These are phyloP conservation scores for Inonotus obliquus DNA, from an alignment of 1,284 basidiomycete species.

Conservation along the genomic window DNA sequence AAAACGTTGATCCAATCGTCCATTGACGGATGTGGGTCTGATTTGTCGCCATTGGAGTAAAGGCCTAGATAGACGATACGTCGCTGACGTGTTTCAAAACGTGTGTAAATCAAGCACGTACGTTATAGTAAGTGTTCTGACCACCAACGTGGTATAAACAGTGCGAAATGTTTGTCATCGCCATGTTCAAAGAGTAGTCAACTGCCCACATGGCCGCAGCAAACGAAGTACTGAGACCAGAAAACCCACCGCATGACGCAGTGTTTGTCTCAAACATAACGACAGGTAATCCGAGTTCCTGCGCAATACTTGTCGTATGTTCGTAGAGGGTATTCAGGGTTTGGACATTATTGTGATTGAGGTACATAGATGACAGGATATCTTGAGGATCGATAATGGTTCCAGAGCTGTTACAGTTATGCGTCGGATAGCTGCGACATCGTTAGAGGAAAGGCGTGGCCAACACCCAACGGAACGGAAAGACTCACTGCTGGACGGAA, in stretches of 20 bases:
- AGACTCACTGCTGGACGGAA: conserved; percentile 23
- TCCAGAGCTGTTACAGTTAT: conserved; percentile 18
- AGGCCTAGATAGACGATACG: conserved; percentile 19
- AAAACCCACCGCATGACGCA: conserved; percentile 42
- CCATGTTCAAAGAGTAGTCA: conserved; percentile 26
- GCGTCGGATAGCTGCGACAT: conserved; percentile 15
- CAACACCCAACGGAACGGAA: not conserved
- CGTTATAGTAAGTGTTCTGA: conserved; percentile 25
- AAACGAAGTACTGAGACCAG: conserved; percentile 41
- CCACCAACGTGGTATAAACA: conserved; percentile 24
- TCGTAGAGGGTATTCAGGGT: conserved; percentile 28
- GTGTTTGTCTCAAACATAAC: conserved; percentile 44
- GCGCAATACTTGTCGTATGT: conserved; percentile 21
- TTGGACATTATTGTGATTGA: conserved; percentile 31
- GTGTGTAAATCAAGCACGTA: not conserved
- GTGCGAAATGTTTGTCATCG: conserved; percentile 23
- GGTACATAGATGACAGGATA: conserved; percentile 13
- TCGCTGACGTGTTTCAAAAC: not conserved
- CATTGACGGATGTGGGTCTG: conserved; percentile 24
- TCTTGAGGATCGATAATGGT: conserved; percentile 11
- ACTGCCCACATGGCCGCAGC: conserved; percentile 37
- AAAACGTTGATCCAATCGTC: conserved; percentile 28
- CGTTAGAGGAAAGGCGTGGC: not conserved
- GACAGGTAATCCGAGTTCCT: conserved; percentile 30
- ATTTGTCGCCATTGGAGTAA: conserved; percentile 28